Evolutionary conservation across 2,329 filamentous ascomycete genomes (phyloP), one percentile per base, ranked within the genome.

Genomic region (Aspergillus sp.): DNA sequence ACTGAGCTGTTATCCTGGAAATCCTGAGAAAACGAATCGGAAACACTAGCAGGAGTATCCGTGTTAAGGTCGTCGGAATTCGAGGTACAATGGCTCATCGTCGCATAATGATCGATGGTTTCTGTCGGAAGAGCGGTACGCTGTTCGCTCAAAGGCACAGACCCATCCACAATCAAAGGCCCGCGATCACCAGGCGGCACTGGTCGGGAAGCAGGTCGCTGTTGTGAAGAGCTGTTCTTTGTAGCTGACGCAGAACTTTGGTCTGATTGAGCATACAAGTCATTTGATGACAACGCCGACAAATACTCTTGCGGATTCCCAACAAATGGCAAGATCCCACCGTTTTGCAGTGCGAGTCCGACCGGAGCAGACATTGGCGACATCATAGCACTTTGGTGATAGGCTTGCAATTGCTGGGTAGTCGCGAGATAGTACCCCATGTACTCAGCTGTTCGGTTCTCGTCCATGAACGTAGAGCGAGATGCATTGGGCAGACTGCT

Each of bases 111-210:
- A 43, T 69, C 67, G 31, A 62, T 57, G 33, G 59, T 52, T 13
- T 70, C 65, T 13, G 61, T 54, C 6, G 58, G 47, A 44, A 58
- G 53, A n/a, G 61, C 53, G 27, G 60, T 49, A 27, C 64, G 64
- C 26, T 54, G 56, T 37, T 71, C 68, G 49, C 59, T 66, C 3
- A 54, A 60, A 29, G 65, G 65, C 28, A 71, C 63, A 10, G 71
- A 73, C 6, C 72, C 72, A 56, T 75, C 71, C 5, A 74, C 66
- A 32, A 74, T 72, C 44, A 74, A 50, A 27, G 71, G 71, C 7
- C 70, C 71, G 31, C 64, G 59, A 44, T 62, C 59, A 35, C 54
- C 54, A 5, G 59, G 44, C 30, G 54, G 52, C n/a, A 49, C 48
- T 26, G 60, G 52, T 32, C 62, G 62, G n/a, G 61, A 48, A 19